Evolutionary conservation across 192 early-diverging fungal species (phyloP).

Genomic region (Backusella australiensis): DNA sequence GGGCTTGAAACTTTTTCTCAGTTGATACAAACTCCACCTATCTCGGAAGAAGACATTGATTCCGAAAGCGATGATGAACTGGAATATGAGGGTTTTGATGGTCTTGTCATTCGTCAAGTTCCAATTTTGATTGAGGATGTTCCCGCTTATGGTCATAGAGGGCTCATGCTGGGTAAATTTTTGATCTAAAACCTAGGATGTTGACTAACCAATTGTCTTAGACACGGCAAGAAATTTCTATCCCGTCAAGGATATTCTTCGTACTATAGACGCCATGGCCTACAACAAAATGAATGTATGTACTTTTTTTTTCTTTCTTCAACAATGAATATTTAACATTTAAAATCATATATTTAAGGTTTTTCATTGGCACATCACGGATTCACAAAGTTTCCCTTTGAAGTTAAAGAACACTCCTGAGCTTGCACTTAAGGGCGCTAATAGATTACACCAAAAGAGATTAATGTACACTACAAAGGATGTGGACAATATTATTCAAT

Average conservation of each 20-base stretch:
- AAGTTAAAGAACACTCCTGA: slow-evolving; percentile 57
- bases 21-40: slow-evolving; percentile 42
- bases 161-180: slow-evolving; percentile 49
- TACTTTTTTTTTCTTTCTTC: background rate
- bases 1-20: slow-evolving; percentile 75
- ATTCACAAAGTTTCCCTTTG: slow-evolving; percentile 72
- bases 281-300: slow-evolving; percentile 79
- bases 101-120: slow-evolving; percentile 41
- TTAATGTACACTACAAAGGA: slow-evolving; percentile 77
- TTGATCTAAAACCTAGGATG: background rate
- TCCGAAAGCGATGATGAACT: slow-evolving; percentile 4
- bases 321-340: no score
- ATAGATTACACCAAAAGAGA: slow-evolving; percentile 42
- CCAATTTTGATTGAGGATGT: slow-evolving; percentile 55
- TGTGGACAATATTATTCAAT: slow-evolving; percentile 66
- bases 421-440: slow-evolving; percentile 64
- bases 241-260: slow-evolving; percentile 57
- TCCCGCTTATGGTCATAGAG: slow-evolving; percentile 64
- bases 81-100: slow-evolving; percentile 9
- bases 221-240: slow-evolving; percentile 77
- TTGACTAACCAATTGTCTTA: background rate
- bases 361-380: slow-evolving; percentile 79
- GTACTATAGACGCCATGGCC: slow-evolving; percentile 75
- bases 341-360: slow-evolving; percentile 25
- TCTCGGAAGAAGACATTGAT: background rate